Percentiles rank a stretch among this genome's conserved stretches.
Conservation (phyloP, 495 filamentous ascomycete genomes). For the Hypoxylon intermedium region DNA sequence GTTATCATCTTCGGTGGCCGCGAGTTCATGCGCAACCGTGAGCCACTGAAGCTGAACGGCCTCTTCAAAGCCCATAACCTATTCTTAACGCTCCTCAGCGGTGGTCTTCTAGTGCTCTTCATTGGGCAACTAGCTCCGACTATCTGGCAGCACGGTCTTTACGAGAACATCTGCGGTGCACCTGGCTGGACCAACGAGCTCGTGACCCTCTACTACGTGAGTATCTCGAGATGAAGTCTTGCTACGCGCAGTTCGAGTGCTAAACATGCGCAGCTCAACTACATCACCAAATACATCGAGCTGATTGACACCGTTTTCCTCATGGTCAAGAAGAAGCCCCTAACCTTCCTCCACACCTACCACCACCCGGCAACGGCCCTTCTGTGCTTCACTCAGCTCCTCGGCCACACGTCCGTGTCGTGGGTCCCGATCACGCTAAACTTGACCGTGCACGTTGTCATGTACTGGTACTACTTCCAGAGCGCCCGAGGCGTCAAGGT, state of each 20-base stretch:
- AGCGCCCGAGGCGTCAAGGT: constrained; percentile 76
- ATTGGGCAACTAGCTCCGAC: constrained; percentile 74
- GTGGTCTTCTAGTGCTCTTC: constrained; percentile 69
- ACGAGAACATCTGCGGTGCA: constrained; percentile 71
- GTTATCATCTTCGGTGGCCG: constrained; percentile 75
- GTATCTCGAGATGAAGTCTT: constrained; percentile 37
- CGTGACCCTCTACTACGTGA: constrained; percentile 78
- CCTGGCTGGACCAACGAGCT: constrained; percentile 77
- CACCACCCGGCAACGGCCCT: constrained; percentile 82
- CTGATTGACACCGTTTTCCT: constrained; percentile 80
- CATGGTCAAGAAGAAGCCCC: constrained; percentile 84
- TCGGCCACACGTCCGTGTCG: constrained; percentile 75
- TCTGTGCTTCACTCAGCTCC: constrained; percentile 81
- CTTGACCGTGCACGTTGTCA: constrained; percentile 73
- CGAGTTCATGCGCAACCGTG: constrained; percentile 73
- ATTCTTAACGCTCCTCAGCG: constrained; percentile 72
- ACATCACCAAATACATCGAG: constrained; percentile 82
- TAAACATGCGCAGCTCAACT: constrained; percentile 70
- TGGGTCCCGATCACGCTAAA: constrained; percentile 81
- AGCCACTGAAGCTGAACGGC: constrained; percentile 68
- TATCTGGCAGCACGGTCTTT: constrained; percentile 68
- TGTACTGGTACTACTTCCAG: constrained; percentile 76
- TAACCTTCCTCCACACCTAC: constrained; percentile 84
- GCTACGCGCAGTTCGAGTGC: constrained; percentile 11
- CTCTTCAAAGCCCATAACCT: constrained; percentile 83